A percentile compares a stretch with the other conserved stretches of the same genome.
Conservation (phyloP, 192 early-diverging fungal species). For the Phlyctochytrium planicorne region DNA sequence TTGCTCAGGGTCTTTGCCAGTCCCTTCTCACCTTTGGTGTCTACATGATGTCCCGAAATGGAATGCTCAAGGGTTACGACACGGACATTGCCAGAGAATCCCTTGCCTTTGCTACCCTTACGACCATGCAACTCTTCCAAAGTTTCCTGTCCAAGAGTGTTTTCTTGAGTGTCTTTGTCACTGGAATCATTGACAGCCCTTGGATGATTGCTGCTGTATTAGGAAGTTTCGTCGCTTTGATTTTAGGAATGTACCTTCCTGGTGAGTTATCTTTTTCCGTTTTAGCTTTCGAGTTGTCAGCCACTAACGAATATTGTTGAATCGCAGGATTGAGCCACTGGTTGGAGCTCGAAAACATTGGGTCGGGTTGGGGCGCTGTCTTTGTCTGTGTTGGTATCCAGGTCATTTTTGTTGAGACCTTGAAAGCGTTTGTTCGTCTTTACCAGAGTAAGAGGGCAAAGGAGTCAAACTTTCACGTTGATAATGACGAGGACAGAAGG, state of each 20-base stretch:
- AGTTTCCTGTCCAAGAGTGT: conserved; percentile 80
- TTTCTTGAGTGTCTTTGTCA: conserved; percentile 69
- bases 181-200: conserved; percentile 71
- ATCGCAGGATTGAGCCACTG: conserved; percentile 29
- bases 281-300: no score
- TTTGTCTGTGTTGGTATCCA: conserved; percentile 44
- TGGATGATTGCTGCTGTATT: conserved; percentile 80
- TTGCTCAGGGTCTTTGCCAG: conserved; percentile 75
- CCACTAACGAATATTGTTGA: conserved; percentile 40
- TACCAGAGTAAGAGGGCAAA: no score
- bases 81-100: conserved; percentile 43
- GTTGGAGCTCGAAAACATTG: conserved; percentile 37
- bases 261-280: no score
- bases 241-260: conserved; percentile 81
- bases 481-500: no score
- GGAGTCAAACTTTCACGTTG: no score
- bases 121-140: conserved; percentile 85
- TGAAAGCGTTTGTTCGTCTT: conserved; percentile 35
- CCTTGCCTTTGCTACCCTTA: conserved; percentile 79
- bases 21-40: conserved; percentile 50
- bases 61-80: conserved; percentile 13
- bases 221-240: conserved; percentile 64
- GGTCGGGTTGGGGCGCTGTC: conserved; percentile 44
- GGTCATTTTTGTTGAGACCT: conserved; percentile 37
- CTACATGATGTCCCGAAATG: conserved; percentile 29